phyloP scores from a whole-genome alignment of 2,329 filamentous ascomycete species.

The Stemphylium lycopersici region DNA sequence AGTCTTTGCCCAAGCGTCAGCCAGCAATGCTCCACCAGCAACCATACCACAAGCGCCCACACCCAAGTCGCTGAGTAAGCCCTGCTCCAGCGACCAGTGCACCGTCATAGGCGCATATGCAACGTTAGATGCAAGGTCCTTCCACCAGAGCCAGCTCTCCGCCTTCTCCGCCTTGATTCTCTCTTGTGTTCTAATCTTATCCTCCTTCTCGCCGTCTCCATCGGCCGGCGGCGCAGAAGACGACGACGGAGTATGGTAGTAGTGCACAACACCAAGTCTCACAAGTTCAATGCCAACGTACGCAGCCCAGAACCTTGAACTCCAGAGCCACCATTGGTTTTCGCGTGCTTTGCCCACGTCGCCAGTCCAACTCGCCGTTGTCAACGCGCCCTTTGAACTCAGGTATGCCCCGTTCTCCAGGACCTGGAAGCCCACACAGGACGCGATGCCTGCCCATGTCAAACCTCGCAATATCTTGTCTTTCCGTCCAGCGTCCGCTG shows the following conservation, averaged over 20 bases:
- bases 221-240: not conserved
- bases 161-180: constrained; percentile 33
- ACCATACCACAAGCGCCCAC: constrained; percentile 66
- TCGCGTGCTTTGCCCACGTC: constrained; percentile 57
- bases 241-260: constrained; percentile 19
- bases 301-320: constrained; percentile 78
- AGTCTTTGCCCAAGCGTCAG: constrained; percentile 54
- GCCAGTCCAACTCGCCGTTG: constrained; percentile 53
- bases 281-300: constrained; percentile 79
- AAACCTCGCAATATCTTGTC: constrained; percentile 51
- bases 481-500: constrained; percentile 30
- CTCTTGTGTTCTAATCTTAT: constrained; percentile 51
- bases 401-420: constrained; percentile 87
- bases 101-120: constrained; percentile 83
- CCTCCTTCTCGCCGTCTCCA: constrained; percentile 53
- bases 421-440: constrained; percentile 73
- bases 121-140: constrained; percentile 70
- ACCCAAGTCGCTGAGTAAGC: constrained; percentile 62
- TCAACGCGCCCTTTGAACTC: constrained; percentile 71
- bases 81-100: constrained; percentile 75
- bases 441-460: constrained; percentile 70
- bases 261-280: constrained; percentile 59
- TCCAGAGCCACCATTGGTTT: constrained; percentile 70
- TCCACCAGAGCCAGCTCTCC: constrained; percentile 62
- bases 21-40: constrained; percentile 51